Base-by-base conservation (phyloP, 2,329 filamentous ascomycete genomes). In the Cladosporium colombiae region DNA sequence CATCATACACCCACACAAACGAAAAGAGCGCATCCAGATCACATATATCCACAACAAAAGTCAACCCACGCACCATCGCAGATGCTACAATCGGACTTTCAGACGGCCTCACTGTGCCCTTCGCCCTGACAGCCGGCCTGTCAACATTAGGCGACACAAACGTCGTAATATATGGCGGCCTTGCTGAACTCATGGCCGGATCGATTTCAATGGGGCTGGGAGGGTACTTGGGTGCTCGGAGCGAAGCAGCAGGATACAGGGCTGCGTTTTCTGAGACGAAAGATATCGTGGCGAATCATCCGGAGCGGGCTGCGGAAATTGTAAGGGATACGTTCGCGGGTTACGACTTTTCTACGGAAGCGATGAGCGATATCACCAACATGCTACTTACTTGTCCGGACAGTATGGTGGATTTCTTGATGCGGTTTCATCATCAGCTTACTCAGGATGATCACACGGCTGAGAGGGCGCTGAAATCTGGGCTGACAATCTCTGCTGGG, bases 401-500 rank as follows among this genome's bases (percentile, higher is more conserved):
- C 35, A 73, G 75, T 5, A 75, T 83, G 27, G 76, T 79, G 27
- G 79, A 81, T 23, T 84, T 84, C 68, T 73, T 84, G 44, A 76
- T 84, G 68, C 74, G 77, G 27, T 84, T 84, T 67, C 77, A 84
- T 67, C 80, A 83, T 68, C 78, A 80, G 58, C 77, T 82, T 49
- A 71, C 78, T 1, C 76, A 78, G 65, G 81, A 81, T 1, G 78
- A 81, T 52, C 78, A 78, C 59, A 79, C 81, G 58, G 64, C 70
- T 21, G 69, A 68, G 2, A 77, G 80, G 65, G 81, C 81, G 13
- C 81, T 78, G 72, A 78, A 78, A 53, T 88, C 86, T 0, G 89
- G 88, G 2, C 69, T 88, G 29, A 91, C 87, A 10, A 89, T 92
- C 71, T 87, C 88, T 0, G 72, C 87, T 18, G 88, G 88, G 40